Percentiles rank a stretch among this genome's conserved stretches.
Conservation (phyloP, 1,284 basidiomycete species). For the Athelia psychrophila region DNA sequence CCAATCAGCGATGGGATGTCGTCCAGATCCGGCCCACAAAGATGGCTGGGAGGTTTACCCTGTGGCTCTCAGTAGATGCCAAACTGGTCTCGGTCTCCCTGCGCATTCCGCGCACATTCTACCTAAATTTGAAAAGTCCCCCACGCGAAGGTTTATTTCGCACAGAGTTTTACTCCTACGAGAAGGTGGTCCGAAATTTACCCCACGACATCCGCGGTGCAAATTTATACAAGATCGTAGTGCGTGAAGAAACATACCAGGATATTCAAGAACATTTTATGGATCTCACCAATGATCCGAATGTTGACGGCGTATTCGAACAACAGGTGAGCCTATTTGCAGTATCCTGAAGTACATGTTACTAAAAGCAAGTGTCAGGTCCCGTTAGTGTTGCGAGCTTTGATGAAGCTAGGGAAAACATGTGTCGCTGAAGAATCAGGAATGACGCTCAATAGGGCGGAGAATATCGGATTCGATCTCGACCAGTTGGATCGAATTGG, state of each 20-base stretch:
- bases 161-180: slow-evolving; percentile 66
- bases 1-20: slow-evolving; percentile 86
- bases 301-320: slow-evolving; percentile 95
- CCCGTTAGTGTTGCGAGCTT: slow-evolving; percentile 80
- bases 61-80: slow-evolving; percentile 89
- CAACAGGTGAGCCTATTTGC: slow-evolving; percentile 59
- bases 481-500: slow-evolving; percentile 72
- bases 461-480: slow-evolving; percentile 86
- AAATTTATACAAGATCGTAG: slow-evolving; percentile 84
- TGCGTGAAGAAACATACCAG: slow-evolving; percentile 83
- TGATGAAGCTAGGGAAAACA: slow-evolving; percentile 84
- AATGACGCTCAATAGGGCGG: slow-evolving; percentile 81
- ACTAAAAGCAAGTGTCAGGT: slow-evolving; percentile 45
- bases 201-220: slow-evolving; percentile 78
- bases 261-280: slow-evolving; percentile 91
- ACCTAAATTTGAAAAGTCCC: slow-evolving; percentile 81
- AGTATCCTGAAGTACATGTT: slow-evolving; percentile 1
- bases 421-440: slow-evolving; percentile 70
- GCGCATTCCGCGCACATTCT: slow-evolving; percentile 89
- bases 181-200: slow-evolving; percentile 76
- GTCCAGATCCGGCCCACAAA: slow-evolving; percentile 84
- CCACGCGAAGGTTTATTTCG: slow-evolving; percentile 66
- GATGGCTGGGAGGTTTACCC: slow-evolving; percentile 79
- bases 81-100: slow-evolving; percentile 81
- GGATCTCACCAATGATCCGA: slow-evolving; percentile 90